Percentiles rank a stretch among this genome's conserved stretches.
These are phyloP conservation scores for Venturia aucupariae DNA, from an alignment of 2,329 filamentous ascomycete species.

Conservation along the genomic window DNA sequence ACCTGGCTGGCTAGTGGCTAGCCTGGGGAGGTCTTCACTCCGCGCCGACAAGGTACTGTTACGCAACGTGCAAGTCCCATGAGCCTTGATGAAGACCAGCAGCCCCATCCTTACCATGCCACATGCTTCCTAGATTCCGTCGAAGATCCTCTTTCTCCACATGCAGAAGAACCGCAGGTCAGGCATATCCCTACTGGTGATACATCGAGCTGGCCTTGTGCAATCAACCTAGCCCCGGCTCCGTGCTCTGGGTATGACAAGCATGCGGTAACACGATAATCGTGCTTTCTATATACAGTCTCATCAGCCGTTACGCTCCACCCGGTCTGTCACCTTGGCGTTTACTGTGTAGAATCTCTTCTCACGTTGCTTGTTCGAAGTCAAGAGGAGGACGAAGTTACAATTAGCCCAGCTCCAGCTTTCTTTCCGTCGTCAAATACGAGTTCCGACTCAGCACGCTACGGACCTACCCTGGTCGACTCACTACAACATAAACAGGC, in stretches of 20 bases:
- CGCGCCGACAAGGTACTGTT: background rate
- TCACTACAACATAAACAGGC: background rate
- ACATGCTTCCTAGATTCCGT: background rate
- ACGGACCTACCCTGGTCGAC: background rate
- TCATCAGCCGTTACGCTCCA: slow-evolving; percentile 1
- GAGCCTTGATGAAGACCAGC: background rate
- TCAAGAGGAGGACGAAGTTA: background rate
- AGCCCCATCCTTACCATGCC: slow-evolving; percentile 6
- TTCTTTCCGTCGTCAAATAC: background rate
- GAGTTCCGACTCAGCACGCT: background rate
- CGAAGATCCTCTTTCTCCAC: slow-evolving; percentile 4
- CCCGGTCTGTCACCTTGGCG: background rate
- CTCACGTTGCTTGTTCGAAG: background rate
- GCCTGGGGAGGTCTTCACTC: background rate
- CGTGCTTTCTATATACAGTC: slow-evolving; percentile 13
- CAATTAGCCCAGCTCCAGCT: background rate
- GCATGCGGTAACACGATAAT: slow-evolving; percentile 12
- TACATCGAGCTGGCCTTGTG: slow-evolving; percentile 9
- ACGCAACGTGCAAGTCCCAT: background rate
- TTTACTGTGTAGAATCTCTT: background rate
- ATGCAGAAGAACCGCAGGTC: background rate
- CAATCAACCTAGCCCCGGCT: slow-evolving; percentile 9
- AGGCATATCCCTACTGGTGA: slow-evolving; percentile 10
- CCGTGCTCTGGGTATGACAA: slow-evolving; percentile 11
- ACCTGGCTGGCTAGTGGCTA: background rate